Evolutionary conservation across 371 early-diverging fungal genomes (phyloP), one percentile per base, ranked within the genome.

Genomic region (Mortierella sp.): DNA sequence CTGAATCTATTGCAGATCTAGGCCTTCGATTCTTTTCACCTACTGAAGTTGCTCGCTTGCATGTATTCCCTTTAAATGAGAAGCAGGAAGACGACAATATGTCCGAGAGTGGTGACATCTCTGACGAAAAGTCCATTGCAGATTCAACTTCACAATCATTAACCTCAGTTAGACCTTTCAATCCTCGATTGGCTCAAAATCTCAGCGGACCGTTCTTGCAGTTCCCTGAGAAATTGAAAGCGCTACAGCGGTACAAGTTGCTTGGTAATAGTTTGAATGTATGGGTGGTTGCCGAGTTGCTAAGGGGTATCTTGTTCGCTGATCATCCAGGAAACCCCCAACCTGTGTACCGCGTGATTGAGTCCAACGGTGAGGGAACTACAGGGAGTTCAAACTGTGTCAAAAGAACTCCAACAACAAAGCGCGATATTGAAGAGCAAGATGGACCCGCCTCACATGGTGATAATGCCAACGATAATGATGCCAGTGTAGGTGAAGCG

Each of bases 11-110:
- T 47, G 66, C 90, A 1, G 78, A 84, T 11, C 81, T 94, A 30
- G 94, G 94, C 0, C 80, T 94, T 24, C 88, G 95, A 28, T 96
- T 92, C 75, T 90, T 94, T 64, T 91, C 92, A 0, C 95, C 96
- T 3, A 85, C 83, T 10, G 95, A 96, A 69, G 88, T 95, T 1
- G 92, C 94, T 0, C 86, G 91, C 22, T 72, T 96, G 40, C 96
- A 96, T 81, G 90, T 90, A 24, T 95, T 95, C 77, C 95, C 94
- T 9, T 57, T 88, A 49, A 64, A 77, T 5, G 72, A 73, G 54
- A 47, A 52, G 30, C 59, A 22, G 32, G 61, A 47, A 37, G 6
- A 22, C 18, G 35, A 65, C 10, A 12, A 37, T 28, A 26, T 28
- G 4, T 24, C 11, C 5, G 52, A 64, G 14, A 14, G 3, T 28